A percentile compares a stretch with the other conserved stretches of the same genome.
These are phyloP conservation scores for Endogone sp. DNA, from an alignment of 192 early-diverging fungal genomes.

Conservation along the genomic window DNA sequence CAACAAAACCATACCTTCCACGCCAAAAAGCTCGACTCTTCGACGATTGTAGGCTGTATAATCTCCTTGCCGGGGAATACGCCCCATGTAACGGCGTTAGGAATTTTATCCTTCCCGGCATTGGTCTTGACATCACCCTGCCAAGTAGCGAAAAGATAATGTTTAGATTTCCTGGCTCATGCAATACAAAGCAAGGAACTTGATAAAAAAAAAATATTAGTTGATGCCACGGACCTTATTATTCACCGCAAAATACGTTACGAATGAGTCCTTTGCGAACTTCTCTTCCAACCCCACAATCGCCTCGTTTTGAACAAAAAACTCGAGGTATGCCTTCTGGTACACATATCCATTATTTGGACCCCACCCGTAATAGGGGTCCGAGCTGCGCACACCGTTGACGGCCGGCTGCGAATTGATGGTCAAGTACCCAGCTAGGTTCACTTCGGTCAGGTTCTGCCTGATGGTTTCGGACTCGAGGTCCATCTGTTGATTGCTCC, in stretches of 20 bases:
- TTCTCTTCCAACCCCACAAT: conserved; percentile 55
- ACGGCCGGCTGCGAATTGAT: conserved; percentile 96
- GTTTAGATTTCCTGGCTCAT: too few relatives aligned
- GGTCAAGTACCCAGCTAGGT: conserved; percentile 83
- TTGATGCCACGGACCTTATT: conserved; percentile 30
- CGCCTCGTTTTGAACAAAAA: conserved; percentile 77
- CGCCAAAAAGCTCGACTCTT: conserved; percentile 79
- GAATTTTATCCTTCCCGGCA: conserved; percentile 60
- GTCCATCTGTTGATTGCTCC: conserved; percentile 80
- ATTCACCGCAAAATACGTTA: conserved; percentile 92
- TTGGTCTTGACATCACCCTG: conserved; percentile 85
- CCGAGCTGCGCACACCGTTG: conserved; percentile 77
- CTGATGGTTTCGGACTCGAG: conserved; percentile 76
- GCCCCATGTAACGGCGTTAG: conserved; percentile 98
- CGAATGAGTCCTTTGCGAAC: conserved; percentile 48
- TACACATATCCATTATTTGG: conserved; percentile 94
- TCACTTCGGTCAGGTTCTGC: conserved; percentile 63
- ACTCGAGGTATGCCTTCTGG: conserved; percentile 96
- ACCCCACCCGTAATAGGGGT: conserved; percentile 89
- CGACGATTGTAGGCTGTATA: conserved; percentile 94
- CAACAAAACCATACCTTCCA: conserved; percentile 60
- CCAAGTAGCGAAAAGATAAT: too few relatives aligned
- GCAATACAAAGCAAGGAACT: background rate
- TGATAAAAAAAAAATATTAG: background rate
- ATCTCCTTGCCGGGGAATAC: conserved; percentile 98